Base-by-base conservation (phyloP, 257 asterid species). In the Eustoma russellianum region DNA sequence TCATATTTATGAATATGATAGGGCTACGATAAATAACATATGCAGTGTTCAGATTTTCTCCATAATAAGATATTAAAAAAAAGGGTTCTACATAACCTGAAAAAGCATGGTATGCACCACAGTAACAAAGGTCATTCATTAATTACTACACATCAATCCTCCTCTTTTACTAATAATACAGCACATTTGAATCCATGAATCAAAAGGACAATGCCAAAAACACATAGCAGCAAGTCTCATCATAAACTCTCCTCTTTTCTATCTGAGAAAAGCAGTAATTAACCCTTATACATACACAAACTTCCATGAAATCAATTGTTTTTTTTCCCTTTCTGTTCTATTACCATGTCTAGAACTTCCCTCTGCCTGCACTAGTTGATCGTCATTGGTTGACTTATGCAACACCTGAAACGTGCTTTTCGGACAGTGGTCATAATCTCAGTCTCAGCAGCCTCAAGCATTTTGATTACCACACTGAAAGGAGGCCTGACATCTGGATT, bases 341-440 rank as follows among this genome's bases (percentile, higher is more conserved):
- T 58, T 64, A 57, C 61, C 64, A 55, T 50, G 53, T 59, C 71
- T 59, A 59, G 55, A 64, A 64, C 66, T 62, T 57, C 61, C 41
- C 59, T 40, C 45, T 34, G 52, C 50, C 50, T 41, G 45, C 62
- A 56, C 79, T 83, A 91, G 69, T 91, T 95, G 19, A 66, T 70
- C 51, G 95, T 87, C 89, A 82, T 91, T 0, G 98, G 96, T 38
- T 74, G 88, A 50, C 83, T 84, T 44, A 84, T 78, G 79, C 98
- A 91, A 87, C 98, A 91, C 82, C 98, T 79, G 84, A 91, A 91
- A 61, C 96, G 98, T 30, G 98, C 98, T 66, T 84, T 91, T 53
- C 98, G 75, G 53, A 85, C 96, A 1, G 77, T 82, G 0, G 95
- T 87, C 94, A 87, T 65, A 53, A 91, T 77, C 81, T 87, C 90